These are phyloP conservation scores for Arctostaphylos glauca DNA, from an alignment of 148 eudicot species.

Conservation along the genomic window DNA sequence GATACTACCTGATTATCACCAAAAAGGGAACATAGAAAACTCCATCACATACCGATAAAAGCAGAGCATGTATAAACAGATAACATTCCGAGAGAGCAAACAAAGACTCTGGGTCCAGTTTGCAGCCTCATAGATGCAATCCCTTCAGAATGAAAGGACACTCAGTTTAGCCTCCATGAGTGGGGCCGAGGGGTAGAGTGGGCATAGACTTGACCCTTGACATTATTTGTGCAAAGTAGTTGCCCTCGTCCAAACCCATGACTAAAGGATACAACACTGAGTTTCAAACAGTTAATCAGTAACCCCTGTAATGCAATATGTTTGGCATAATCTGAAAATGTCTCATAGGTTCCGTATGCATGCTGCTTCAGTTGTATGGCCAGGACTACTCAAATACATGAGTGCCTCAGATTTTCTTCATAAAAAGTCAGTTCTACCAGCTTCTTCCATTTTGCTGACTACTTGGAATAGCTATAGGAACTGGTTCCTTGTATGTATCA, in stretches of 20 bases:
- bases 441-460: not conserved
- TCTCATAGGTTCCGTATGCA: too few relatives aligned
- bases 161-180: too few relatives aligned
- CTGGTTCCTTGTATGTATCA: not conserved
- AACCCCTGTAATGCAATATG: too few relatives aligned
- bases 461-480: not conserved
- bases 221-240: not conserved
- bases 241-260: too few relatives aligned
- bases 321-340: too few relatives aligned
- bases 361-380: too few relatives aligned
- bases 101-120: not conserved
- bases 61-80: not conserved
- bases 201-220: too few relatives aligned
- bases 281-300: too few relatives aligned
- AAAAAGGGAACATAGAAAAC: constrained; percentile 8
- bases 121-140: not conserved
- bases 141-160: too few relatives aligned
- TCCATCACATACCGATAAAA: not conserved
- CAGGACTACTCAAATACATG: not conserved
- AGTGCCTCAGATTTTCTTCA: not conserved
- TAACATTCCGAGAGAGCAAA: not conserved
- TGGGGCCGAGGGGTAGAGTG: too few relatives aligned
- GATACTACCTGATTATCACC: constrained; percentile 61
- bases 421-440: not conserved
- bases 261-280: too few relatives aligned